Conservation (phyloP, 306 rosid species). For the Medicago arabica region DNA sequence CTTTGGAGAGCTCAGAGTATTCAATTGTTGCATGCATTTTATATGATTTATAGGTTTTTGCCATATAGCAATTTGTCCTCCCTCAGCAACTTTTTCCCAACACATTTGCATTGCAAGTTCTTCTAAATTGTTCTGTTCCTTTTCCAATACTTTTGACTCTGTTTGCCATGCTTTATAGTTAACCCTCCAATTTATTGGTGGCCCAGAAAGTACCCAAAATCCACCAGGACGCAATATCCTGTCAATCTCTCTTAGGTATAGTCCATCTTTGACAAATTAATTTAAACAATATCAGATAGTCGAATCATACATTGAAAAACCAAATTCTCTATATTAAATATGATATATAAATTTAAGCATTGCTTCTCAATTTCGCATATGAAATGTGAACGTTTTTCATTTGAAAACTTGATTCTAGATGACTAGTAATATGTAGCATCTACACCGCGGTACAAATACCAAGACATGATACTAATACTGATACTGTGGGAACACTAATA, state of each 20-base stretch:
- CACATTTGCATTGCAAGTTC: conserved; percentile 58
- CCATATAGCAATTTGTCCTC: conserved; percentile 55
- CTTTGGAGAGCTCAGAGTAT: conserved; percentile 43
- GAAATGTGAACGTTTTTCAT: too few relatives aligned
- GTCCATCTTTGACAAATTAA: conserved; percentile 51
- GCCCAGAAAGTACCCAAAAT: conserved; percentile 71
- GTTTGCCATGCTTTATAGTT: conserved; percentile 54
- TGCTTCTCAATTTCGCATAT: too few relatives aligned
- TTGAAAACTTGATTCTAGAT: background rate
- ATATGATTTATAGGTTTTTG: conserved; percentile 51
- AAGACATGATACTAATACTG: too few relatives aligned
- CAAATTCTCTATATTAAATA: too few relatives aligned
- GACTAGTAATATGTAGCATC: too few relatives aligned
- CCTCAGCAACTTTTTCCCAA: conserved; percentile 64
- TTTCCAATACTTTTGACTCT: conserved; percentile 48
- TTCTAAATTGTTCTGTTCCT: conserved; percentile 52
- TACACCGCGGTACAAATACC: too few relatives aligned
- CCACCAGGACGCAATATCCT: conserved; percentile 66
- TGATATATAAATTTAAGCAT: background rate
- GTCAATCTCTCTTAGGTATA: conserved; percentile 60
- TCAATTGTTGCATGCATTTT: conserved; percentile 45
- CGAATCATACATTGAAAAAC: background rate
- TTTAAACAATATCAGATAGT: conserved; percentile 22
- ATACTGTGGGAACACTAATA: too few relatives aligned
- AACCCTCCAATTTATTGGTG: conserved; percentile 68